Conservation (phyloP, 2,329 filamentous ascomycete species). For the Trichoderma brevicompactum region DNA sequence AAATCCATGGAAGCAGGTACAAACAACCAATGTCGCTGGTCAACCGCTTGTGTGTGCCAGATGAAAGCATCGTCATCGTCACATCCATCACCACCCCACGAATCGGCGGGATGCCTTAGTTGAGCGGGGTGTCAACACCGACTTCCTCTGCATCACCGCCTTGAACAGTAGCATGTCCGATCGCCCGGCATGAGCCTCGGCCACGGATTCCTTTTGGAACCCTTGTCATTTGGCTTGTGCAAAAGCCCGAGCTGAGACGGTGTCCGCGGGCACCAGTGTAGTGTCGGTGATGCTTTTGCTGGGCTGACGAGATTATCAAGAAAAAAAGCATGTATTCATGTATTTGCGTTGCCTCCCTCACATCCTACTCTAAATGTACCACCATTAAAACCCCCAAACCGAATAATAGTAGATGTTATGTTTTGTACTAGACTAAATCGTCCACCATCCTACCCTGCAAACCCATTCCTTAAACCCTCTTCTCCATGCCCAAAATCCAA, state of each 20-base stretch:
- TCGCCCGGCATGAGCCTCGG: slow-evolving; percentile 23
- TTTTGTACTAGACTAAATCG: neutral
- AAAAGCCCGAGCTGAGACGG: slow-evolving; percentile 13
- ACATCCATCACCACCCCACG: neutral
- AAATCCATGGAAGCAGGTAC: neutral
- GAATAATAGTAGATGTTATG: too few relatives aligned
- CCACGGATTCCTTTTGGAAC: neutral
- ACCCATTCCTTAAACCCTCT: neutral
- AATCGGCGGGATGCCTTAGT: slow-evolving; percentile 2
- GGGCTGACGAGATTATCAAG: too few relatives aligned
- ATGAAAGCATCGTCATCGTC: slow-evolving; percentile 9
- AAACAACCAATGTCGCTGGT: neutral
- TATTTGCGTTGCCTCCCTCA: too few relatives aligned
- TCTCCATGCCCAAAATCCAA: slow-evolving; percentile 26
- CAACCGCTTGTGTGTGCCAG: neutral
- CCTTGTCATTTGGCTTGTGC: slow-evolving; percentile 26
- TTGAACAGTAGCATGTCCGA: slow-evolving; percentile 18
- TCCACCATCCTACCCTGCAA: neutral
- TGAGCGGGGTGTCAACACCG: slow-evolving; percentile 3
- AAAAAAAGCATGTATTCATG: too few relatives aligned
- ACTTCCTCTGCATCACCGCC: neutral
- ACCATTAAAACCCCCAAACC: too few relatives aligned
- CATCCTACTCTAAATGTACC: too few relatives aligned
- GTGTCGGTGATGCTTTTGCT: too few relatives aligned
- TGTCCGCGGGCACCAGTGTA: neutral